Evolutionary conservation across 129 eudicot genomes (phyloP), one percentile per base, ranked within the genome.

Genomic region (Saposhnikovia divaricata): DNA sequence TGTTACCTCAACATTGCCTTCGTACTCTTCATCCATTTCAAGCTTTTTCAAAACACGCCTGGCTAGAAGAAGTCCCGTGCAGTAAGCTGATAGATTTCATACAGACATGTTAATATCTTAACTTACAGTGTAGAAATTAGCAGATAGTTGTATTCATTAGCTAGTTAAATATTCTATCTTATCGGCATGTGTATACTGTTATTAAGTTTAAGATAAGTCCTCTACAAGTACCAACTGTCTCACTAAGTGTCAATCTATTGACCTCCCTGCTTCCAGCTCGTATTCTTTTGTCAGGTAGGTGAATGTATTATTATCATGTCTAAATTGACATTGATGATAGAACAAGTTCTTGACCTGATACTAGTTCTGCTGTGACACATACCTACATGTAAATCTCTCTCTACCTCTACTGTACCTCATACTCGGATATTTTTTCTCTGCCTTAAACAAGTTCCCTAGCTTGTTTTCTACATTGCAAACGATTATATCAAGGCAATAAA

Each of bases 21-120:
- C 34, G 25, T 63, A 63, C 31, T 63, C 70, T 0, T 63, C 70
- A 25, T 63, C 70, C 70, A 63, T 87, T 50, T 93, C 97, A 40
- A 91, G 96, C 53, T 34, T 82, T 77, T 93, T 88, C 86, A 93
- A 79, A 42, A 91, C 97, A 43, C 98, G 88, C 19, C 97, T 90
- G 39, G 95, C 97, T 86, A 93, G 84, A 0, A 93, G 84, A 84
- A 93, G 97, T 9, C 98, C 98, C 76, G 97, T 91, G 75, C 98
- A 93, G 83, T 93, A 93, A 66, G 98, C 98, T 93, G 71, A 53
- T 2, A 72, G 25, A 43, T 8, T 40, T 4, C 9, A 4, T 14
- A 18, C 15, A 1, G 21, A 3, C 18, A 14, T 23, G 10, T 53
- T 72, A 78, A 76, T 19, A 68, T 7, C 47, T 8, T 11, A 12